Evolutionary conservation across 208 protist genomes (phyloP).

Genomic region (Naegleria fowleri): DNA sequence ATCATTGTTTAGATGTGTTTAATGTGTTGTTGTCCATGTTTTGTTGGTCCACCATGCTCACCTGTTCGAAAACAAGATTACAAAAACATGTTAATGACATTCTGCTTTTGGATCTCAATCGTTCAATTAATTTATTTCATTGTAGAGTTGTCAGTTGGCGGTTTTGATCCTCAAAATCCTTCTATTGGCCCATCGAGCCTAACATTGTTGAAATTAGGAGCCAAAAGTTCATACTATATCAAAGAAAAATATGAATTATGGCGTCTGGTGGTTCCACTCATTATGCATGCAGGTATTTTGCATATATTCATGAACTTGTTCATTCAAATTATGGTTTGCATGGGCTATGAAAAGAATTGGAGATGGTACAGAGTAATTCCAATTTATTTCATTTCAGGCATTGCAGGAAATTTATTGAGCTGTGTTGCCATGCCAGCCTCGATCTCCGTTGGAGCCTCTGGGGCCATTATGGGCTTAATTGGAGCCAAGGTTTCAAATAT

Average conservation of each 20-base stretch:
- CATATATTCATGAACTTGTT: slow-evolving; percentile 25
- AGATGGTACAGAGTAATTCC: background rate
- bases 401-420: background rate
- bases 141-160: background rate
- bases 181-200: background rate
- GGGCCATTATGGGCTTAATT: background rate
- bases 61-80: background rate
- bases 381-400: background rate
- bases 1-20: background rate
- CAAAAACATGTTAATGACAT: background rate
- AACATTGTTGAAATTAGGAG: background rate
- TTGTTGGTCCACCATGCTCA: slow-evolving; percentile 13
- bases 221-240: background rate
- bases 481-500: background rate
- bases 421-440: background rate
- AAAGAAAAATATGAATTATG: slow-evolving; percentile 19
- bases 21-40: slow-evolving; percentile 18
- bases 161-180: background rate
- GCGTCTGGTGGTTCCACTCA: background rate
- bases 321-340: background rate
- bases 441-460: slow-evolving; percentile 14
- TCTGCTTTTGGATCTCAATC: slow-evolving; percentile 9
- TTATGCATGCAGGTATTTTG: background rate
- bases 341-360: background rate
- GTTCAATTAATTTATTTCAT: slow-evolving; percentile 24